phyloP scores from a whole-genome alignment of 257 asterid species.

The Nicotiana obtusifolia region DNA sequence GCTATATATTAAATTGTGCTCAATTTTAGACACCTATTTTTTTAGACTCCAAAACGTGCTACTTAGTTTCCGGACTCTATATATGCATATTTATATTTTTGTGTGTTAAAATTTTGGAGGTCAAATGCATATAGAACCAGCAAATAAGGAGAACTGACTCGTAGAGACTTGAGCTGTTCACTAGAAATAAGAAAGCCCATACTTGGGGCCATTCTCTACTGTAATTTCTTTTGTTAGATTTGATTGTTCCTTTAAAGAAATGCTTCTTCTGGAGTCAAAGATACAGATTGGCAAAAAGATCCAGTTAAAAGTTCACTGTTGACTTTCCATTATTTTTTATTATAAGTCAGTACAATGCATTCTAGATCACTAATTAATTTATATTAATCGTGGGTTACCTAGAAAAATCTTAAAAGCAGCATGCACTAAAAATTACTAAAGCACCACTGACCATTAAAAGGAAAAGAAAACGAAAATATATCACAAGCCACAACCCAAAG shows the following conservation, averaged over 20 bases:
- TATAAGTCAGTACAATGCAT: no score
- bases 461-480: background rate
- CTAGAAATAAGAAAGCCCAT: background rate
- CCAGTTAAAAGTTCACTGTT: background rate
- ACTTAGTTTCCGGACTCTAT: no score
- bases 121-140: background rate
- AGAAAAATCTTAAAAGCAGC: background rate
- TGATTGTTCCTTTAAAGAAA: background rate
- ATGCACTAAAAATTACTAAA: background rate
- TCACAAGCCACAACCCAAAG: background rate
- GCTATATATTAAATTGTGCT: no score
- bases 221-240: background rate
- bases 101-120: background rate
- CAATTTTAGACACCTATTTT: no score
- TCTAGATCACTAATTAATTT: background rate
- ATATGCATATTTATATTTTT: background rate
- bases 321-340: background rate
- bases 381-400: background rate
- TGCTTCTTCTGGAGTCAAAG: background rate
- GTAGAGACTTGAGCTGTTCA: background rate
- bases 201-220: background rate
- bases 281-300: background rate
- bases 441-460: background rate
- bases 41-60: no score
- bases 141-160: background rate